Base-by-base conservation (phyloP, 1,284 basidiomycete genomes). In the Melampsora occidentalis region DNA sequence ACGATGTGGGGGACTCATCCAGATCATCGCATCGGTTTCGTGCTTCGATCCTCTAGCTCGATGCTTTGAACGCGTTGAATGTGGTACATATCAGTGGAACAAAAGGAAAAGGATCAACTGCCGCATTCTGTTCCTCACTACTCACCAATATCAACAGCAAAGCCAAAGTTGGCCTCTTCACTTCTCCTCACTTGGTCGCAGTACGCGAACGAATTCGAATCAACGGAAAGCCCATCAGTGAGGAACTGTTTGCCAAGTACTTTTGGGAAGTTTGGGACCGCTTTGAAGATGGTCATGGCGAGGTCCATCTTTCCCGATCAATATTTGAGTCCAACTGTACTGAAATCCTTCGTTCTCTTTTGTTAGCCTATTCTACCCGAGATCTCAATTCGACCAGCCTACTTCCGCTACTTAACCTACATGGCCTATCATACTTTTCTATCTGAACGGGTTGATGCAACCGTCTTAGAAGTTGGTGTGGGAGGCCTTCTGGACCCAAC, bases 201-300 rank as follows among this genome's bases (percentile, higher is more conserved):
- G 97, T 98, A 22, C 88, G 97, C 31, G 97, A 99, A 84, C 87
- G 97, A 33, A 97, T 99, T 81, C 88, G 96, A 69, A 90, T 99
- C 81, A 94, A 98, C 82, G 96, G 96, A 2, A 85, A 86, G 33
- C 96, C 97, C 0, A 85, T 99, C 71, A 90, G 91, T 0, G 96
- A 99, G 82, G 89, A 90, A 33, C 84, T 89, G 61, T 99, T 99
- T 83, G 87, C 94, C 5, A 90, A 87, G 80, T 97, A 90, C 83
- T 99, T 99, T 84, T 99, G 95, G 82, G 90, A 99, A 81, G 91
- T 99, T 0, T 99, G 96, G 97, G 92, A 98, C 81, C 87, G 86
- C 76, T 86, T 99, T 2, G 87, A 90, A 69, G 82, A 86, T 59
- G 71, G 71, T 35, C 48, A 67, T 67, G 64, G 63, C 12, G 71